Evolutionary conservation across 2,329 filamentous ascomycete genomes (phyloP).

Genomic region (Nigrograna mackinnonii): DNA sequence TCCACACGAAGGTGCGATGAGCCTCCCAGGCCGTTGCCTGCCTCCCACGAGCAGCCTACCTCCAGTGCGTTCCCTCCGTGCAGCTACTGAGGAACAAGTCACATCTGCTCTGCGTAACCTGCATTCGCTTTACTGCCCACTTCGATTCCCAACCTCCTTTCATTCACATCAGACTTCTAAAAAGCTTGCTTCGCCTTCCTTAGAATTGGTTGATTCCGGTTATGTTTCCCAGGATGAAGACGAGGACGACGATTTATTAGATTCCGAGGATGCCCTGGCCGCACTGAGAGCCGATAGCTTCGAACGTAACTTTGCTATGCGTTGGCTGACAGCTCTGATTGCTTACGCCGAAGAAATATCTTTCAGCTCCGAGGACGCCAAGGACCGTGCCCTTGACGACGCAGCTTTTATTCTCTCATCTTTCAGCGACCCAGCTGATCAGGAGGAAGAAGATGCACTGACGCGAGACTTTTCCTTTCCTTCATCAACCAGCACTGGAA

Average conservation of each 20-base stretch:
- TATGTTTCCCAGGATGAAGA: slow-evolving; percentile 37
- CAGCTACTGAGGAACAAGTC: slow-evolving; percentile 25
- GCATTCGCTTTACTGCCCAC: slow-evolving; percentile 34
- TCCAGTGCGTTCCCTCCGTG: slow-evolving; percentile 24
- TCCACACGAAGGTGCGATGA: too few species aligned
- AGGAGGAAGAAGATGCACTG: slow-evolving; percentile 29
- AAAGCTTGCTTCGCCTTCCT: slow-evolving; percentile 8
- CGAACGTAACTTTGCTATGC: slow-evolving; percentile 31
- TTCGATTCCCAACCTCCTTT: slow-evolving; percentile 29
- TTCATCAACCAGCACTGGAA: slow-evolving; percentile 10
- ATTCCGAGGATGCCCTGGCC: slow-evolving; percentile 21
- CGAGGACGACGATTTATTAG: slow-evolving; percentile 17
- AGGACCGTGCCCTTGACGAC: slow-evolving; percentile 27
- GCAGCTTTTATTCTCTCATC: slow-evolving; percentile 37
- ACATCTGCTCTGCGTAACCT: slow-evolving; percentile 27
- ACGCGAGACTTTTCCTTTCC: slow-evolving; percentile 35
- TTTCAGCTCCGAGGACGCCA: slow-evolving; percentile 22
- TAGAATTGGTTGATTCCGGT: slow-evolving; percentile 32
- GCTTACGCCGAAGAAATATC: slow-evolving; percentile 29
- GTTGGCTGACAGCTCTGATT: slow-evolving; percentile 39
- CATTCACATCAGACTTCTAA: slow-evolving; percentile 10
- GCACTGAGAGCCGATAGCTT: slow-evolving; percentile 35
- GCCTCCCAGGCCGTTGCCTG: slow-evolving; percentile 25
- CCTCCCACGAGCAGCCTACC: slow-evolving; percentile 38
- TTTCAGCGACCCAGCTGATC: slow-evolving; percentile 25